Evolutionary conservation across 164 flowering plant genomes (phyloP).

Genomic region (Santalum album): DNA sequence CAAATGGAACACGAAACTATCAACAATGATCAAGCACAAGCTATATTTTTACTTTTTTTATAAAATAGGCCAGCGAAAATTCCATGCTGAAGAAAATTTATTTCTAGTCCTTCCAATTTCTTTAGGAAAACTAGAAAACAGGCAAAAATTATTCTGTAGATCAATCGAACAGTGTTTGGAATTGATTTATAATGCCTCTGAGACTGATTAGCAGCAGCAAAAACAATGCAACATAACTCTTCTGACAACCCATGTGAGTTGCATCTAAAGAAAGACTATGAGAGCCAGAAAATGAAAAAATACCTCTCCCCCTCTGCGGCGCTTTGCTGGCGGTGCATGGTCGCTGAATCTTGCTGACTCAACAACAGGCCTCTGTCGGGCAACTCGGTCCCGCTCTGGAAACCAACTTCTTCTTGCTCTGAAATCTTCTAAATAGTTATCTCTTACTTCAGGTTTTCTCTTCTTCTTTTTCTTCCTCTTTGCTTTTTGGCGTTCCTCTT

Average conservation of each 20-base stretch:
- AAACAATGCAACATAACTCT: no score
- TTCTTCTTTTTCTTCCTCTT: conserved; percentile 61
- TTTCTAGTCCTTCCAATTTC: no score
- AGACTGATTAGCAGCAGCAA: no score
- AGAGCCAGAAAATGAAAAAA: background rate
- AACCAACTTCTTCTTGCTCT: conserved; percentile 39
- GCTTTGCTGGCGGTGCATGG: conserved; percentile 53
- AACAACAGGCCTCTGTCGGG: conserved; percentile 38
- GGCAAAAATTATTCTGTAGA: no score
- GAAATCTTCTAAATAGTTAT: conserved; percentile 48
- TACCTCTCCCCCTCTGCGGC: conserved; percentile 95
- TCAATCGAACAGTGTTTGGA: no score
- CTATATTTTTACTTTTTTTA: no score
- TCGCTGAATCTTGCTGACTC: conserved; percentile 48
- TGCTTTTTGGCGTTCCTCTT: conserved; percentile 51
- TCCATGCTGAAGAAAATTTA: no score
- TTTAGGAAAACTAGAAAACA: no score
- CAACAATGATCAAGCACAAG: no score
- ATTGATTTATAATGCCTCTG: no score
- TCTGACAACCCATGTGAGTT: background rate
- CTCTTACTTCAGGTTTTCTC: conserved; percentile 33
- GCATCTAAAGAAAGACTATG: background rate
- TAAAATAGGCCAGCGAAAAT: no score
- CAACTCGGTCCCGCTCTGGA: conserved; percentile 48
- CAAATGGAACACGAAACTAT: no score